These are phyloP conservation scores for Purshia tridentata DNA, from an alignment of 306 rosid genomes.

Conservation along the genomic window DNA sequence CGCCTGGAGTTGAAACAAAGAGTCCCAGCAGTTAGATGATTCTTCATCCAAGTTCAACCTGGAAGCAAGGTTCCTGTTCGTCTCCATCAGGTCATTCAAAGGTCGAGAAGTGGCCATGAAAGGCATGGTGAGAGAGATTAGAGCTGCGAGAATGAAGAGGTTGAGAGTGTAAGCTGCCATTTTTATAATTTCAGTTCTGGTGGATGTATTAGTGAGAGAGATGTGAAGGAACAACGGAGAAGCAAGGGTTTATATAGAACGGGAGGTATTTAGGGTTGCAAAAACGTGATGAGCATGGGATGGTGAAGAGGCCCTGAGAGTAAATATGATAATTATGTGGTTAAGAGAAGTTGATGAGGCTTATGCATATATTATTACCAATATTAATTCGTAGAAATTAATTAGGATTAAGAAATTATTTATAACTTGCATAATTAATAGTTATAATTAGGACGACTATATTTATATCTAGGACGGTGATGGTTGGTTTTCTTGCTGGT, in stretches of 20 bases:
- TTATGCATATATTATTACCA: neutral
- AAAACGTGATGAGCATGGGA: neutral
- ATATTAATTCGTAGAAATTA: neutral
- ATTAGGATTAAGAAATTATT: neutral
- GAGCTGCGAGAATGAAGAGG: slow-evolving; percentile 15
- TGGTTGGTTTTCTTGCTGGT: neutral
- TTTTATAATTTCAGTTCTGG: slow-evolving; percentile 9
- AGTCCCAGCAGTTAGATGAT: slow-evolving; percentile 57
- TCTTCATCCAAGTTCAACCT: slow-evolving; percentile 49
- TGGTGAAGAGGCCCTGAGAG: neutral
- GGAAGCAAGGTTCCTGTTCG: slow-evolving; percentile 6
- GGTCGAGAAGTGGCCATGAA: slow-evolving; percentile 23
- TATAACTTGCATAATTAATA: neutral
- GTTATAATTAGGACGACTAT: neutral
- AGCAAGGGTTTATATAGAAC: slow-evolving; percentile 11
- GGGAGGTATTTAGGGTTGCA: neutral
- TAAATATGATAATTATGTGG: neutral
- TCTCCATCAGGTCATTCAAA: neutral
- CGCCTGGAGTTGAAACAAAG: slow-evolving; percentile 50
- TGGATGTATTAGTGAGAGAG: neutral
- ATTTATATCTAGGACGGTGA: neutral
- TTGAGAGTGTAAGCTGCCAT: slow-evolving; percentile 27
- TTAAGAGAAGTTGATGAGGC: slow-evolving; percentile 5
- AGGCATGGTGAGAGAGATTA: slow-evolving; percentile 12
- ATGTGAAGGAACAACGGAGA: neutral